phyloP scores from a whole-genome alignment of 164 flowering plant genomes.

The Kingdonia uniflora region DNA sequence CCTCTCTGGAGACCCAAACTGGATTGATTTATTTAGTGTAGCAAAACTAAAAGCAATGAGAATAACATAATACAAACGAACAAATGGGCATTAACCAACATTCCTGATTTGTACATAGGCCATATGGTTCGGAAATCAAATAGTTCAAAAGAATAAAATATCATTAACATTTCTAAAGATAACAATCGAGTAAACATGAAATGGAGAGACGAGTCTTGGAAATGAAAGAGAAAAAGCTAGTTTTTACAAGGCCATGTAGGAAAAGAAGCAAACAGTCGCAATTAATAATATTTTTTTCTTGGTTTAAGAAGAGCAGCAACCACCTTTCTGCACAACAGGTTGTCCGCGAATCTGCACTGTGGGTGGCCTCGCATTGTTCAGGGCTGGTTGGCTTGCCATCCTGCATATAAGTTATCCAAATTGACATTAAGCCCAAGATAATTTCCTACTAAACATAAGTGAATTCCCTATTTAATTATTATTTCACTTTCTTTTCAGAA shows the following conservation, averaged over 20 bases:
- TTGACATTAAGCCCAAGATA: background rate
- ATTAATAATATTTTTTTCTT: background rate
- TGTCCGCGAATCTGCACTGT: constrained; percentile 72
- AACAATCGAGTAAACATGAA: too few species aligned
- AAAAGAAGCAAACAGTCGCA: background rate
- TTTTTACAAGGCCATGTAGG: constrained; percentile 22
- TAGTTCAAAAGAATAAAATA: too few species aligned
- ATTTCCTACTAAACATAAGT: background rate
- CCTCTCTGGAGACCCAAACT: too few species aligned
- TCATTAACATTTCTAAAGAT: too few species aligned
- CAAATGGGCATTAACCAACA: too few species aligned
- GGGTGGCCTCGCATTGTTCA: constrained; percentile 50
- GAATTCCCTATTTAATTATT: background rate
- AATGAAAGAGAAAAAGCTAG: constrained; percentile 4
- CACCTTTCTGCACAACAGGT: constrained; percentile 56
- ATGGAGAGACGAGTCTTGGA: too few species aligned
- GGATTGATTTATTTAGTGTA: too few species aligned
- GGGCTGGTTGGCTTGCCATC: constrained; percentile 73
- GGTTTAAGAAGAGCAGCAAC: constrained; percentile 58
- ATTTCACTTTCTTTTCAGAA: too few species aligned
- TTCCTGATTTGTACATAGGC: too few species aligned
- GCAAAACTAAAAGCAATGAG: too few species aligned
- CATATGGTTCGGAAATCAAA: too few species aligned
- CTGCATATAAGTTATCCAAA: constrained; percentile 17
- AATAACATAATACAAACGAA: too few species aligned